Base-by-base conservation (phyloP, 2,329 filamentous ascomycete genomes). In the Pseudogymnoascus sp. region DNA sequence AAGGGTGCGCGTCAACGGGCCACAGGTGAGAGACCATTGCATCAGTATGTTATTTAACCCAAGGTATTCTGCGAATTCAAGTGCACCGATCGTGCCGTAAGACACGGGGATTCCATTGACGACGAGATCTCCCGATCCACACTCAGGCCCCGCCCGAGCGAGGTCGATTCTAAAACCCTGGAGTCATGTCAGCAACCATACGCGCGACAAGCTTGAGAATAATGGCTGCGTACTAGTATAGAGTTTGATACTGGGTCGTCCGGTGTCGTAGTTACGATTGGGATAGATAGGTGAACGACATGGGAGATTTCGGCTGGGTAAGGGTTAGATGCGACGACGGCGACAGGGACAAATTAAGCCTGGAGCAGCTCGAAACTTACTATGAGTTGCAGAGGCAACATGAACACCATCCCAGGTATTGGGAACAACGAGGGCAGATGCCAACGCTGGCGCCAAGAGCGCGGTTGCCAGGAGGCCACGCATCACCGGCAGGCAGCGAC, bases 391-490 rank as follows among this genome's bases (percentile, higher is more conserved):
- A 34, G 49, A 34, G 11, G 11, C 16, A 34, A 56, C 18, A 56
- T 21, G n/a, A 56, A 34, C 28, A 36, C 28, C 25, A 16, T 56
- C 49, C 49, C 49, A 56, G 49, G 49, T 56, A 56, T 56, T 56
- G 11, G 49, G 49, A 34, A 36, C 49, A 34, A 56, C 49, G 49
- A 56, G 49, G 28, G 49, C 49, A n/a, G 49, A 56, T 56, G 49
- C 49, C 49, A 56, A 36, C 49, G 49, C 28, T 56, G 49, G 49
- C 49, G 49, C 28, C 49, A 56, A 56, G 49, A 56, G 49, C 49
- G 49, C 49, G 25, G 49, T 56, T 11, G 49, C 28, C 9, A 56
- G 49, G 49, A 56, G n/a, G 49, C 49, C 49, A 56, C 49, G 49
- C 49, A 56, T 56, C 28, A 34, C 49, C 5, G 16, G n/a, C 7